Base-by-base conservation (phyloP, 2,329 filamentous ascomycete genomes). In the Ciborinia camelliae region DNA sequence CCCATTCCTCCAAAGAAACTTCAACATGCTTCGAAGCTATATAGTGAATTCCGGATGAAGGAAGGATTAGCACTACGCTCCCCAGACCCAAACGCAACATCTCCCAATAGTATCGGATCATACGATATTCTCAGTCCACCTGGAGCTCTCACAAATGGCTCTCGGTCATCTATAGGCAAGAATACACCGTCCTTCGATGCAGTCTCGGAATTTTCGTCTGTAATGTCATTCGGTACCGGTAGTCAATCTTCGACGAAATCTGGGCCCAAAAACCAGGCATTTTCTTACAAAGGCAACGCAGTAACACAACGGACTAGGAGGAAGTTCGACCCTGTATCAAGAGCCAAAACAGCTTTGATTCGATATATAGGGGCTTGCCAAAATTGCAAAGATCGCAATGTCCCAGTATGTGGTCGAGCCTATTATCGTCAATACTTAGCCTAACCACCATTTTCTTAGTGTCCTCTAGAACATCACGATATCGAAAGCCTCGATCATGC, bases 381-480 rank as follows among this genome's bases (percentile, higher is more conserved):
- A 54, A 54, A 57, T 2, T 74, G 73, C 54, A 66, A 65, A 37
- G 59, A 20, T 41, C 67, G 71, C 26, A 68, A 64, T 54, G 70
- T 74, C 18, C 57, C 5, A 41, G 62, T 63, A 63, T 28, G 62
- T 63, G n/a, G 20, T 48, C 20, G 12, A n/a, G 23, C 15, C 32
- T 18, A 6, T 20, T 50, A 67, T 70, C 60, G 65, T 68, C 60
- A 4, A 62, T 57, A 14, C 28, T 35, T 58, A 32, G n/a, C 30
- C n/a, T 23, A n/a, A 41, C 15, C 35, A 20, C n/a, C 14, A 54
- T 30, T 15, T 26, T 14, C 41, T 18, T 58, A 73, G 72, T 75
- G 73, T 60, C 69, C 70, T 20, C 62, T 74, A 23, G 66, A 72
- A 28, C 73, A 75, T 63, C 71, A 73, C 54, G 73, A 75, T 41